Evolutionary conservation across 2,329 filamentous ascomycete genomes (phyloP), one percentile per base, ranked within the genome.

Genomic region (Orbilia ellipsospora): DNA sequence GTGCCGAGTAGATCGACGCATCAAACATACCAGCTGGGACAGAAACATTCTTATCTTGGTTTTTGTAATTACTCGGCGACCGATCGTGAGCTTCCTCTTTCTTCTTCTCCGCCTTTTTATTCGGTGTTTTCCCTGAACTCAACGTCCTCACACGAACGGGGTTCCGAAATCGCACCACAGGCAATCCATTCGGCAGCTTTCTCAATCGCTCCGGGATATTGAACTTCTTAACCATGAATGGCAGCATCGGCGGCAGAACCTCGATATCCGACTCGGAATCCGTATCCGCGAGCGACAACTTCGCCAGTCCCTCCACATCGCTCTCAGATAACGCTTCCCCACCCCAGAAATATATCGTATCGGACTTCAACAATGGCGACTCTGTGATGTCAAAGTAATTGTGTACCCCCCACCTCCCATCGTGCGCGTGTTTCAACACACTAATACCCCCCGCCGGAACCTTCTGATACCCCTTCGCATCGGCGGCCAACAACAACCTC

Each of bases 281-380:
- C 15, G 15, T n/a, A 48, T 48, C 44, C 13, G 16, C 13, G 16
- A 18, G 16, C 44, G 44, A 48, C 5, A 48, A 48, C 44, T 5
- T 6, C 44, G 13, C 16, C 13, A n/a, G 4, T 1, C 44, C 44
- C n/a, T 48, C 20, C 13, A 57, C 28, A 1, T 57, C 66, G 40
- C 50, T 36, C 31, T 36, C 31, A 7, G 31, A 36, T 36, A 36
- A 2, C 6, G 18, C n/a, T 12, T 48, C 20, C 13, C 56, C 28
- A 1, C 66, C 66, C 57, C 57, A 62, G 18, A 70, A 70, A 40
- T 51, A 70, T 42, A 70, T 36, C 18, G 28, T 63, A 51, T 70
- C 66, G 1, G 66, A 55, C 7, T 16, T 50, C n/a, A 70, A 20
- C 18, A 70, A 23, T 10, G 66, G 57, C 57, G 66, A 63, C 18